A percentile compares a stretch with the other conserved stretches of the same genome.
Evolutionary conservation across 1,139 yeast genomes (phyloP).

Genomic region (Suhomyces kunorum): DNA sequence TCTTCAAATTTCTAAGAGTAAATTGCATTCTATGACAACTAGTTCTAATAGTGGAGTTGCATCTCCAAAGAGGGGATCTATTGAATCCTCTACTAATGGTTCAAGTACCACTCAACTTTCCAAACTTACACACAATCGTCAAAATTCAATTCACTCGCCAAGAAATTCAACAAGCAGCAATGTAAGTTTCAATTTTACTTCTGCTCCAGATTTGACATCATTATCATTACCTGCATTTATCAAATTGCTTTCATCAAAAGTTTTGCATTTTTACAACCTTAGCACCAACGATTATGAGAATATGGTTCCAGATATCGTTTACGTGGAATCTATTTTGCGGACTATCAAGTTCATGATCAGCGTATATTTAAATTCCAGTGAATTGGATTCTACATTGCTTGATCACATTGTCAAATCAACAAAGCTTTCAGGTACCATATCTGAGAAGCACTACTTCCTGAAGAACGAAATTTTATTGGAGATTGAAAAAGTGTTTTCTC

Average conservation of each 20-base stretch:
- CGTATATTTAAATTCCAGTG: conserved; percentile 51
- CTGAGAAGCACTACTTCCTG: conserved; percentile 19
- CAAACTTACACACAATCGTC: conserved; percentile 1
- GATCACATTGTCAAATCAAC: conserved; percentile 20
- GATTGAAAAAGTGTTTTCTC: conserved; percentile 45
- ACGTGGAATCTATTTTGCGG: conserved; percentile 70
- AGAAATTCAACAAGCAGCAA: conserved; percentile 34
- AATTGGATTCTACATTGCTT: conserved; percentile 18
- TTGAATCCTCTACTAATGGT: conserved; percentile 15
- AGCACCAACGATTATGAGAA: conserved; percentile 68
- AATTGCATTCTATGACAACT: conserved; percentile 22
- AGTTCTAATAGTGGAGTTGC: conserved; percentile 11
- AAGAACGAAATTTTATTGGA: conserved; percentile 52
- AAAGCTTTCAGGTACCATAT: conserved; percentile 25
- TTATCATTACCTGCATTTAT: conserved; percentile 51
- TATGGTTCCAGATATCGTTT: conserved; percentile 79
- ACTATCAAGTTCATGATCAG: conserved; percentile 61
- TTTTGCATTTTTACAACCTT: conserved; percentile 56
- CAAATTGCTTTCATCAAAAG: conserved; percentile 44
- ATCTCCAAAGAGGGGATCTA: conserved; percentile 22
- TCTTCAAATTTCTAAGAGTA: conserved; percentile 32
- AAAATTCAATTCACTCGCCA: conserved; percentile 27
- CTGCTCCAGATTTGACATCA: conserved; percentile 29
- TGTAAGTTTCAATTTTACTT: conserved; percentile 22
- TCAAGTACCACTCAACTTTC: conserved; percentile 5